Evolutionary conservation across 176 grass and related monocot species (phyloP).

Genomic region (Eleusine indica): DNA sequence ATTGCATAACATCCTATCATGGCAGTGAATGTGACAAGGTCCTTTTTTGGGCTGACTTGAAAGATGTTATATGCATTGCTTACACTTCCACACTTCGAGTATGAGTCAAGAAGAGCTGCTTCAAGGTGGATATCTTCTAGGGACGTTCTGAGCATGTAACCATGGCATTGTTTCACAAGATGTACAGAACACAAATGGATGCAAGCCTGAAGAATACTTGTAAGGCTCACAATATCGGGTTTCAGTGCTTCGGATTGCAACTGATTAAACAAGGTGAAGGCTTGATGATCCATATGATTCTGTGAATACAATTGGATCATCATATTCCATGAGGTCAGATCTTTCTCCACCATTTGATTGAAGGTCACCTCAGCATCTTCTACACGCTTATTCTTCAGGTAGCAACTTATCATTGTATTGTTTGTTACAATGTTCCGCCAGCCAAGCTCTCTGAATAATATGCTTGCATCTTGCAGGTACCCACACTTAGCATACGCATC

Average conservation of each 20-base stretch:
- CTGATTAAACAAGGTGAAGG: slow-evolving; percentile 58
- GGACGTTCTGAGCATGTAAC: slow-evolving; percentile 59
- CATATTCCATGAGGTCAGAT: slow-evolving; percentile 67
- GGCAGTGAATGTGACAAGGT: slow-evolving; percentile 65
- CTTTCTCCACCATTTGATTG: slow-evolving; percentile 62
- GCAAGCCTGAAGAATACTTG: slow-evolving; percentile 66
- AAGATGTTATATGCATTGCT: slow-evolving; percentile 57
- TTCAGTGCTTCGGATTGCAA: slow-evolving; percentile 50
- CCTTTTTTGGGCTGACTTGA: slow-evolving; percentile 48
- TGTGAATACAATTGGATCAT: slow-evolving; percentile 65
- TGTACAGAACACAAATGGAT: slow-evolving; percentile 59
- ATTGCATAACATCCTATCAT: slow-evolving; percentile 80
- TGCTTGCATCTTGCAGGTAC: slow-evolving; percentile 40
- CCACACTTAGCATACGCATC: slow-evolving; percentile 77
- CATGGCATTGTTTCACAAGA: slow-evolving; percentile 74
- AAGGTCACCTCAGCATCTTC: slow-evolving; percentile 60
- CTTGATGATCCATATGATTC: slow-evolving; percentile 47
- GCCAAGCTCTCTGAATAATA: slow-evolving; percentile 47
- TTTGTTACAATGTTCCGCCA: slow-evolving; percentile 52
- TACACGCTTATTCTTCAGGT: slow-evolving; percentile 49
- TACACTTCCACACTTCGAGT: slow-evolving; percentile 67
- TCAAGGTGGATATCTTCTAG: slow-evolving; percentile 61
- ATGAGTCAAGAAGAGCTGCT: slow-evolving; percentile 66
- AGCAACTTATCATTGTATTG: slow-evolving; percentile 74
- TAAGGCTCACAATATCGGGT: slow-evolving; percentile 60